Base-by-base conservation (phyloP, 2,329 filamentous ascomycete genomes). In the Diplodia sapinea region DNA sequence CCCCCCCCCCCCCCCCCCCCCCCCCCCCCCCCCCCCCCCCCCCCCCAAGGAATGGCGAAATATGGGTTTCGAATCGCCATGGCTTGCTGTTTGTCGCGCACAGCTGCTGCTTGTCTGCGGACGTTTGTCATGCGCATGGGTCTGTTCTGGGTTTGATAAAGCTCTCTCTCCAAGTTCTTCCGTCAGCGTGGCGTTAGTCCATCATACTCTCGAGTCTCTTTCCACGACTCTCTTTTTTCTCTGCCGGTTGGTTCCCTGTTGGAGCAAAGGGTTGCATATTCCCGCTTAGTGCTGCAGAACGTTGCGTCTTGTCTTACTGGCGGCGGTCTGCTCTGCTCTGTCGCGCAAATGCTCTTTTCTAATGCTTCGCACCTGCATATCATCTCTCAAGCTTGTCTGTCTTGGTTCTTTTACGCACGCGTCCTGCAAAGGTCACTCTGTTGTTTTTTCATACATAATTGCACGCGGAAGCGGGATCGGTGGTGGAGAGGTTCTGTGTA, bases 101-200 rank as follows among this genome's bases (percentile, higher is more conserved):
- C 51, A 38, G 11, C 47, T 51, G 47, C 47, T 63, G 47, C 47
- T 63, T 51, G 31, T 51, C 43, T 12, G 59, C 59, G 12, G 56
- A 40, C 47, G 56, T 61, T 61, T 15, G 13, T 61, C 8, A 17
- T 49, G 31, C 59, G n/a, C 47, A 12, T 49, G 59, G 59, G 40
- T 31, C 29, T 31, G 40, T 63, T 51, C 36, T 33, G 59, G 26
- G 51, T 63, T 49, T 33, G 43, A 63, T 63, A 50, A 63, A 63
- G 56, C 56, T 61, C n/a, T 57, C 23, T 23, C 26, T 26, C 26
- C 56, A 49, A 61, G 59, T 63, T 63, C 29, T 43, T 62, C 40
- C 40, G 59, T 63, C 59, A 63, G 59, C 59, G 59, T 38, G 59
- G 59, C 59, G 59, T 63, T 63, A 63, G 59, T 63, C 59, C 59